These are phyloP conservation scores for Chamaenerion angustifolium DNA, from an alignment of 345 rosid genomes.

Conservation along the genomic window DNA sequence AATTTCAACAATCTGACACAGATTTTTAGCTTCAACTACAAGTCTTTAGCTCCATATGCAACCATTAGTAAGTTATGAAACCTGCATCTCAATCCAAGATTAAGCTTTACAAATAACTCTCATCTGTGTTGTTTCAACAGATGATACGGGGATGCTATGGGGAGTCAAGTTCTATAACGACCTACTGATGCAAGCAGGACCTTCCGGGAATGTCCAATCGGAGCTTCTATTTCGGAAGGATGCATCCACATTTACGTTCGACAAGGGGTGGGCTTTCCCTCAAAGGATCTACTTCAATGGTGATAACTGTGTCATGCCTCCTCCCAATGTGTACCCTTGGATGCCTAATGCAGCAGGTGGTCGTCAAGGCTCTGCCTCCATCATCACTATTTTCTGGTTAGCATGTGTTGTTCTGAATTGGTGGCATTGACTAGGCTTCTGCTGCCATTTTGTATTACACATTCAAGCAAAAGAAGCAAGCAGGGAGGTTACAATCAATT, in stretches of 20 bases:
- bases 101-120: too few species aligned
- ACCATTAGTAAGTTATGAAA: slow-evolving; percentile 33
- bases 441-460: too few species aligned
- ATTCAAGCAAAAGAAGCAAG: too few species aligned
- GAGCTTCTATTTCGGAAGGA: too few species aligned
- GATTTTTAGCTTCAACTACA: slow-evolving; percentile 60
- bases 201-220: not conserved
- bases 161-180: slow-evolving; percentile 57
- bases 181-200: slow-evolving; percentile 49
- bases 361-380: too few species aligned
- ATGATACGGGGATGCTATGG: slow-evolving; percentile 50
- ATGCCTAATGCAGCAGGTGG: slow-evolving; percentile 15
- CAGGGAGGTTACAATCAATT: too few species aligned
- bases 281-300: slow-evolving; percentile 52
- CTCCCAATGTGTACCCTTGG: slow-evolving; percentile 33
- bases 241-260: slow-evolving; percentile 11
- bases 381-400: too few species aligned
- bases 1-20: slow-evolving; percentile 63
- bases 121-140: slow-evolving; percentile 21
- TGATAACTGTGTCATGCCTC: slow-evolving; percentile 37
- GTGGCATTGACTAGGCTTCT: too few species aligned
- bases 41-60: slow-evolving; percentile 47
- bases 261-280: slow-evolving; percentile 74
- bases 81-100: too few species aligned
- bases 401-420: too few species aligned